Evolutionary conservation across 345 rosid species (phyloP).

Genomic region (Citrus maxima): DNA sequence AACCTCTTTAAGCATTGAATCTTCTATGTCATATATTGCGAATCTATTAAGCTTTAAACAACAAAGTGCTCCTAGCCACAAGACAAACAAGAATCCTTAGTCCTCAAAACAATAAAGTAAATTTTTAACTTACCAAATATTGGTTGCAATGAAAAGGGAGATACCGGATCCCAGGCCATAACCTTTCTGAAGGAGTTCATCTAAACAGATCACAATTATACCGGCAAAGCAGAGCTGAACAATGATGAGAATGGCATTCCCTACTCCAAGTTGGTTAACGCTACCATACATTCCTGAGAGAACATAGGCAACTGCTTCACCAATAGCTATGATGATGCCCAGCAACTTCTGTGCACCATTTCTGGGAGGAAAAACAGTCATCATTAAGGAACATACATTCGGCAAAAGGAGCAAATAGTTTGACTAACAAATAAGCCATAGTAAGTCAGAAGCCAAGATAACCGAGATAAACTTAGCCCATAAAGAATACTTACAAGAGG

Average conservation of each 20-base stretch:
- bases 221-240: constrained; percentile 83
- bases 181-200: constrained; percentile 83
- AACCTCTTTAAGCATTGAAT: not conserved
- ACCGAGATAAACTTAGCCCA: not conserved
- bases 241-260: constrained; percentile 76
- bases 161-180: constrained; percentile 85
- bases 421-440: not conserved
- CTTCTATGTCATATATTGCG: not conserved
- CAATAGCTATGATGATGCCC: constrained; percentile 72
- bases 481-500: constrained; percentile 48
- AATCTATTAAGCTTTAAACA: not conserved
- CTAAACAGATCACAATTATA: constrained; percentile 77
- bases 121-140: constrained; percentile 56
- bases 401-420: not conserved
- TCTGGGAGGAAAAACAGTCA: constrained; percentile 28
- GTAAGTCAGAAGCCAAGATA: not conserved
- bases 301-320: constrained; percentile 83
- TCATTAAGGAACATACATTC: not conserved
- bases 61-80: not conserved
- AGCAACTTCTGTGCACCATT: constrained; percentile 84
- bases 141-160: constrained; percentile 88
- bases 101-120: not conserved
- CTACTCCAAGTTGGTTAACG: constrained; percentile 76
- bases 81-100: not conserved
- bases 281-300: constrained; percentile 87